Base-by-base conservation (phyloP, 805 yeast species). In the Scheffersomyces ergatensis region DNA sequence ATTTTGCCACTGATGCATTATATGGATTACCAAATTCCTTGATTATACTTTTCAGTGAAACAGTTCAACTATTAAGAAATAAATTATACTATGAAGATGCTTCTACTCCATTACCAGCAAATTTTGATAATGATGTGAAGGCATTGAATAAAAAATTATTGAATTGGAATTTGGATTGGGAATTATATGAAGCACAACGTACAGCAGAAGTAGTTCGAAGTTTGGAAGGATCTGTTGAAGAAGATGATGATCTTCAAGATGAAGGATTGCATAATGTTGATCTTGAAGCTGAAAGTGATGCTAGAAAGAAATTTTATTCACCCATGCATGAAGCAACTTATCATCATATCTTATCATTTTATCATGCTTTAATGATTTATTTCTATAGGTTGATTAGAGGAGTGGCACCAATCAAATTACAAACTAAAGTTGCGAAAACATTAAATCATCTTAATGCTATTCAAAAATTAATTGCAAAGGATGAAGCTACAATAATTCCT, bases 21-120 rank as follows among this genome's bases (percentile, higher is more conserved):
- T 88, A 86, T 57, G 96, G 96, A 0, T 65, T 89, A 41, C 96
- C 96, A 6, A 87, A 85, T 53, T 84, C 95, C 2, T 65, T 89
- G 33, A 82, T 87, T 40, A 51, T 82, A 17, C 63, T 88, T 39
- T 86, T 89, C 61, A 77, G 85, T 43, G 87, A 84, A 46, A 82
- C 85, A 13, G 88, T 85, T 2, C 78, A 78, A 43, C 57, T 86
- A 26, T 70, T 85, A 14, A 70, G 90, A 38, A 76, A 80, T 43
- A 83, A 80, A 43, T 74, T 78, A 42, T 77, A 77, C 52, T 76
- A 74, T 49, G 65, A 66, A 33, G 71, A 67, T 33, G 57, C 35
- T 6, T 39, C 43, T 13, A 39, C 34, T 59, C 49, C 49, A 56
- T 53, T 33, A 50, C 60, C 53, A 59, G 45, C 48, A n/a, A 44